Base-by-base conservation (phyloP, 139 green algal species). In the Chlorella vulgaris region DNA sequence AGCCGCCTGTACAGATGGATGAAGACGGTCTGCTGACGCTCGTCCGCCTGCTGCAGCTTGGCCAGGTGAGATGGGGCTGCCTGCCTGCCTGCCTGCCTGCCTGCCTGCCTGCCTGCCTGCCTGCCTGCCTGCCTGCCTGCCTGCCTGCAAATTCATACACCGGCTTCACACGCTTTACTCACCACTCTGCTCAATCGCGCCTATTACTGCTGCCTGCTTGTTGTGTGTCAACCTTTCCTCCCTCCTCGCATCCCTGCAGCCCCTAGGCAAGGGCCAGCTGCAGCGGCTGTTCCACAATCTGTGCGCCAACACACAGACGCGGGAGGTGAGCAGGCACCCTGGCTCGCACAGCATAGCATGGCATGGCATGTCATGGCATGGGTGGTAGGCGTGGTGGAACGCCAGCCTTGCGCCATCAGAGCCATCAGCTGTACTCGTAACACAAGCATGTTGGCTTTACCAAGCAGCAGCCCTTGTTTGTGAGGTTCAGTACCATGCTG, bases 241-340 rank as follows among this genome's bases (percentile, higher is more conserved):
- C 55, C 8, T 5, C 18, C 55, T n/a, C 55, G 5, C 55, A 65
- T 29, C n/a, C 10, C 10, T 42, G 13, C 83, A 87, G 85, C 88
- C 87, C 10, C 74, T 92, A 42, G 78, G 60, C 83, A 95, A 91
- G 81, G 60, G 35, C 39, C 85, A 91, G 42, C 88, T 98, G 63
- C 91, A 94, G 77, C 87, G 89, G 13, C 70, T 98, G 76, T 87
- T 98, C 10, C 70, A 92, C 67, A 98, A 98, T 83, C 84, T 98
- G 43, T 93, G 87, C 55, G 69, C 78, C 6, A 91, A 96, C 83
- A 66, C 83, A 2, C 66, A 60, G 29, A 80, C 74, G 38, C 74
- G 74, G 18, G 74, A 80, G 74, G 74, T 80, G 53, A 15, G 74
- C n/a, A n/a, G n/a, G n/a, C n/a, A n/a, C n/a, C n/a, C n/a, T n/a